Conservation (phyloP, 1,284 basidiomycete species). For the Tylopilus orsonianus region DNA sequence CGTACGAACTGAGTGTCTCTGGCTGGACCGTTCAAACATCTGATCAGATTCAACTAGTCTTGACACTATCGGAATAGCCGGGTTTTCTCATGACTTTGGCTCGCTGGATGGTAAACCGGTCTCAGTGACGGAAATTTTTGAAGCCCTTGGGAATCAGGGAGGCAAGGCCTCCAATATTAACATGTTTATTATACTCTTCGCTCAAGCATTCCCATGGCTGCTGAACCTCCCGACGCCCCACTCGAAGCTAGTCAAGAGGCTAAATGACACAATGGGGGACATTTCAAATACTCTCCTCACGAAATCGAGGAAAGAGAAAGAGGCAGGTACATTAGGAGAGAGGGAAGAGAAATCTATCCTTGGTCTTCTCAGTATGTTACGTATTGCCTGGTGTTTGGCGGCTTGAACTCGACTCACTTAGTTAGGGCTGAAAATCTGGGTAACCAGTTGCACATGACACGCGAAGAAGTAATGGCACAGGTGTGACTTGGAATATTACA, state of each 20-base stretch:
- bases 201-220: conserved; percentile 44
- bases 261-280: conserved; percentile 42
- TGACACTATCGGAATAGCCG: conserved; percentile 60
- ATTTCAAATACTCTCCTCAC: conserved; percentile 50
- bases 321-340: conserved; percentile 29
- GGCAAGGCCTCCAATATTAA: conserved; percentile 27
- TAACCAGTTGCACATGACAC: conserved; percentile 14
- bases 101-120: conserved; percentile 48
- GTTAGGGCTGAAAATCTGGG: conserved; percentile 19
- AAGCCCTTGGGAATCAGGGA: conserved; percentile 34
- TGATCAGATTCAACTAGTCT: conserved; percentile 41
- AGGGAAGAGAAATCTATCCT: conserved; percentile 52
- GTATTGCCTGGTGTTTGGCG: not conserved
- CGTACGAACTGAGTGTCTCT: conserved; percentile 35
- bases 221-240: conserved; percentile 43
- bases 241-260: conserved; percentile 34
- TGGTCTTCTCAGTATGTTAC: conserved; percentile 19
- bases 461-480: conserved; percentile 23
- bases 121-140: conserved; percentile 47
- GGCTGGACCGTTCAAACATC: conserved; percentile 8
- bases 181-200: conserved; percentile 40
- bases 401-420: conserved; percentile 1
- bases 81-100: conserved; percentile 60
- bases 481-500: conserved; percentile 3
- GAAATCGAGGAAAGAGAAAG: conserved; percentile 42